Conservation (phyloP, 176 grass and related monocot species). For the Triticum dicoccoides region DNA sequence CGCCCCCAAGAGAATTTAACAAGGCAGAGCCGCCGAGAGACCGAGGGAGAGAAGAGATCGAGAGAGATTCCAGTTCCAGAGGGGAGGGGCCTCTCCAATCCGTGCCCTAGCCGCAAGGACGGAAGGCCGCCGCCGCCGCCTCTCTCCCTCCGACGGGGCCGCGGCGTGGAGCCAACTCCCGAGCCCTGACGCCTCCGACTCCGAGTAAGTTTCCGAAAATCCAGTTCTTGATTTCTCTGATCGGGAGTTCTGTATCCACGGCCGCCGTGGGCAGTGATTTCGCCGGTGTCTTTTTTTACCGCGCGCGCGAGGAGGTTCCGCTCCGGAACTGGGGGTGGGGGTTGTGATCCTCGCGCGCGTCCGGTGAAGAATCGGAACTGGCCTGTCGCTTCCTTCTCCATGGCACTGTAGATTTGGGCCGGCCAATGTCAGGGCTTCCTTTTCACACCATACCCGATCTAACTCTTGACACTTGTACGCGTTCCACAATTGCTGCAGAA, state of each 20-base stretch:
- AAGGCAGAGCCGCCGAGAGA: neutral
- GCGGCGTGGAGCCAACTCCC: too few species aligned
- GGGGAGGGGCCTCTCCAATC: neutral
- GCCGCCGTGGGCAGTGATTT: neutral
- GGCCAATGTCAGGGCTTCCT: neutral
- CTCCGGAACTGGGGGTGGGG: neutral
- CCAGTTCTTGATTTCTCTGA: neutral
- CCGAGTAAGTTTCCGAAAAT: slow-evolving; percentile 23
- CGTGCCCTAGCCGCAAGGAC: neutral
- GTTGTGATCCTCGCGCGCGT: neutral
- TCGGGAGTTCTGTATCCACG: neutral
- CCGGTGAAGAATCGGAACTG: neutral
- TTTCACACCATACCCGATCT: neutral
- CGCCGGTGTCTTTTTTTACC: neutral
- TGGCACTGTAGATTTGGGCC: neutral
- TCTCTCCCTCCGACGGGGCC: too few species aligned
- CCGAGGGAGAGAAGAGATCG: neutral
- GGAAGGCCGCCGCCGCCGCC: too few species aligned
- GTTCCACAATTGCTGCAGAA: neutral
- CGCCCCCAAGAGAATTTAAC: slow-evolving; percentile 45
- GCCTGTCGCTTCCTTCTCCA: neutral
- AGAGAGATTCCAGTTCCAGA: neutral
- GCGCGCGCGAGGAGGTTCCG: neutral
- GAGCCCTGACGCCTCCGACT: neutral
- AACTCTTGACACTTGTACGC: neutral